Evolutionary conservation across 2,329 filamentous ascomycete genomes (phyloP), one percentile per base, ranked within the genome.

Genomic region (Aspergillus pseudotamarii): DNA sequence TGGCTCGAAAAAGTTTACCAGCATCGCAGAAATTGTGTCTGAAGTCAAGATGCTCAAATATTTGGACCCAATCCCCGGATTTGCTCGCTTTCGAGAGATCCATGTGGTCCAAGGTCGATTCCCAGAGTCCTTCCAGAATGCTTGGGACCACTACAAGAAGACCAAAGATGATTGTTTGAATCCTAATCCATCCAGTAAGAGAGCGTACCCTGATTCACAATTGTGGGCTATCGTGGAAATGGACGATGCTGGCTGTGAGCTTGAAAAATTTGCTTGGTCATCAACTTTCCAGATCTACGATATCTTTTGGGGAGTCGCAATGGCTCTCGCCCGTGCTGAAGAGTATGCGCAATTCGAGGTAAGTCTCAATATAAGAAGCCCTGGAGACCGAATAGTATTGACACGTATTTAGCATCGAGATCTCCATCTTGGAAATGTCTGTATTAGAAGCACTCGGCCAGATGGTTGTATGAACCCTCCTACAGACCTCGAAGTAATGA

Each of bases 351-450:
- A 81, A 58, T 90, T 90, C 69, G 88, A 90, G 75, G 79, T 81
- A 71, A 62, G 65, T 28, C 10, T 34, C 10, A 12, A 6, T 26
- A 4, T 34, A 4, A 26, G 30, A 32, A 26, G n/a, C 23, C 8
- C 1, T 28, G 5, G 32, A 23, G 28, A 9, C 11, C 11, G 14
- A 14, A 1, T 8, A 8, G 21, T 41, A 30, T 60, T 73, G 64
- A 73, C 60, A 48, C 8, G 19, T 43, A 16, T 28, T 21, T 41
- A 82, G 79, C 88, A 90, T 72, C 84, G 88, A 23, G 88, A 90
- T 74, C 75, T 90, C 4, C 88, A 90, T 74, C 79, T 88, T 41
- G 88, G 87, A n/a, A 90, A 90, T 68, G 84, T 90, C 21, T 90
- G 88, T 71, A 83, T 89, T 59, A 76, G 78, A 56, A 75, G 76